Base-by-base conservation (phyloP, 352 stramenopile species). In the Phytophthora hybrid region DNA sequence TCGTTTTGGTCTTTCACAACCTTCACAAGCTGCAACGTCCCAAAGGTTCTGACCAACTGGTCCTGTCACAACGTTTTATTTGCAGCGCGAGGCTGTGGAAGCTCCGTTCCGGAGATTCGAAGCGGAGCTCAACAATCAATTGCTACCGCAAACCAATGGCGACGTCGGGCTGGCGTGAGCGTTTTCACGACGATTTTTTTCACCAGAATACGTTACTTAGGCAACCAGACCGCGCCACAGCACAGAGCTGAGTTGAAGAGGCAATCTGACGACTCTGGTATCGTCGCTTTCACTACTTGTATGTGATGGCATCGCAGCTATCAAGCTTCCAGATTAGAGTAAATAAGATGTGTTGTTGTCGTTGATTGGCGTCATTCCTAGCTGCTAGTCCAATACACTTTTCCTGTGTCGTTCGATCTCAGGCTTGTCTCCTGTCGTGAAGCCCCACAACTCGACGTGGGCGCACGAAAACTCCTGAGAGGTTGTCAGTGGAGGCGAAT, bases 381-480 rank as follows among this genome's bases (percentile, higher is more conserved):
- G 23, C 56, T 74, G 23, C 64, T 86, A 94, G 58, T 92, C 87
- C 51, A 94, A 75, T 2, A 93, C 85, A 65, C 85, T 93, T 75
- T 87, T 92, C 64, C 80, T 82, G 58, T 83, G 81, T 55, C 71
- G 68, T 21, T 84, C 80, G 37, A 81, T 52, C 13, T 58, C 60
- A 6, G 78, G 75, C 61, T 87, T 90, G 60, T 93, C 85, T 47
- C 80, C 78, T 11, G 77, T 84, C 29, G 86, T 93, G 70, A 97
- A 97, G 5, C 87, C 88, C 90, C 91, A 97, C 7, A 97, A 62
- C 65, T 97, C 91, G 19, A 97, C 81, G 61, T 94, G 80, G 11
- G 95, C 75, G 56, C 80, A 92, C 53, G 78, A 76, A 79, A 97
- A 97, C 59, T 95, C 85, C 23, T 95, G 90, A 11, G 85, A 81